phyloP scores from a whole-genome alignment of 768 basidiomycete genomes.

The Podaxis sp. region DNA sequence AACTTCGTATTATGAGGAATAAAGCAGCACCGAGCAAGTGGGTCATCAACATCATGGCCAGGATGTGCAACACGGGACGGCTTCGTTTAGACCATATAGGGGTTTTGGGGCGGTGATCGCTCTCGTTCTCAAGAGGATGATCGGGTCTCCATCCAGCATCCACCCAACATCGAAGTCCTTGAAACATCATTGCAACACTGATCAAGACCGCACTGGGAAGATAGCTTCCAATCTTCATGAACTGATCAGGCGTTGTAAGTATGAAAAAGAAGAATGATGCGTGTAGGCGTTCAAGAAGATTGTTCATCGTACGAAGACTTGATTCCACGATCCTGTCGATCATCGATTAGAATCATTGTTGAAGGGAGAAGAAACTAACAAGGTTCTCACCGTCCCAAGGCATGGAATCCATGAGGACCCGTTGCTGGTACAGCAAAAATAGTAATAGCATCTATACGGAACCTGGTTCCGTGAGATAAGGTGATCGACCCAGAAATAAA shows the following conservation, averaged over 20 bases:
- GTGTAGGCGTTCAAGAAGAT: constrained; percentile 92
- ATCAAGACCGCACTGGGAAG: constrained; percentile 85
- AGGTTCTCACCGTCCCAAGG: constrained; percentile 72
- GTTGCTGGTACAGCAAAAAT: constrained; percentile 81
- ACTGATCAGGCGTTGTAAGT: constrained; percentile 53
- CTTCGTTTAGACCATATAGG: constrained; percentile 39
- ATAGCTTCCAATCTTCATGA: constrained; percentile 88
- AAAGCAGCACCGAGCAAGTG: constrained; percentile 50
- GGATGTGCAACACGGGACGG: constrained; percentile 50
- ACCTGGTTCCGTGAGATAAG: constrained; percentile 41
- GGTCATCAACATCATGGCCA: constrained; percentile 51
- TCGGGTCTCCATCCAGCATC: constrained; percentile 51
- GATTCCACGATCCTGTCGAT: constrained; percentile 73
- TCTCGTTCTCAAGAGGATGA: constrained; percentile 16
- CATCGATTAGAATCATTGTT: constrained; percentile 3
- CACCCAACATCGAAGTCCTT: constrained; percentile 73
- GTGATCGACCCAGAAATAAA: not conserved
- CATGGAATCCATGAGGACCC: constrained; percentile 94
- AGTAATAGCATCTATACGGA: constrained; percentile 92
- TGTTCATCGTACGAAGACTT: constrained; percentile 85
- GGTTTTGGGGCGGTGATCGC: constrained; percentile 5
- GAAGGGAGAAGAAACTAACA: not conserved
- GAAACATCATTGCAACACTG: constrained; percentile 81
- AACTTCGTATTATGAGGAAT: constrained; percentile 43
- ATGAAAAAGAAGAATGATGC: constrained; percentile 98